Evolutionary conservation across 345 rosid genomes (phyloP), one percentile per base, ranked within the genome.

Genomic region (Iberis pinnata): DNA sequence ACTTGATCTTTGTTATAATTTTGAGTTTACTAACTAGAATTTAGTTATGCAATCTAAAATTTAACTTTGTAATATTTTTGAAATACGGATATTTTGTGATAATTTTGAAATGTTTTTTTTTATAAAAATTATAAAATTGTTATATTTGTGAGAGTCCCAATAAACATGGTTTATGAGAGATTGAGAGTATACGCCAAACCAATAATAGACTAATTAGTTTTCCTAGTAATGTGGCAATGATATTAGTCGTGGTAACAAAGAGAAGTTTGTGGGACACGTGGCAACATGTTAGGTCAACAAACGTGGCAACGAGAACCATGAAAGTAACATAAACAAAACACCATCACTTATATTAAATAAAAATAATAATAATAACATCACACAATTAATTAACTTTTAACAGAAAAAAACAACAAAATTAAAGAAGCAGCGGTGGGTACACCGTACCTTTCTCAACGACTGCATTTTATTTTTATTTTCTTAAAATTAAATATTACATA

Each of bases 401-500:
- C 6, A 27, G 12, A 18, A 27, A 24, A 8, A 12, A 22, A 17
- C 37, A 14, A 65, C 50, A 26, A 20, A 58, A 20, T 39, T 31
- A 53, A 53, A 45, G 45, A 47, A 31, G 31, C 45, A 45, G 61
- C 65, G 65, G 56, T 67, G 66, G 66, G 61, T 67, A 59, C 66
- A 53, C 66, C 61, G 56, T 46, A 46, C 56, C 56, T 67, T 60
- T 67, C 66, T 67, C 71, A 60, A 60, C 61, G 61, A 56, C 66
- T 40, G 32, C 44, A 15, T 19, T 19, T 32, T 66, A 26, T 12
- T 27, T 16, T 15, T 13, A 0, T 20, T 12, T 43, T n/a, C 9
- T 17, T 20, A 1, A 31, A 52, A 15, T 11, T 14, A 14, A 26
- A 26, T 26, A n/a, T n/a, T n/a, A n/a, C n/a, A n/a, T n/a, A n/a